Percentiles rank a stretch among this genome's conserved stretches.
Evolutionary conservation across 2,329 filamentous ascomycete genomes (phyloP).

Genomic region (Parasarocladium wereldwijsianum): DNA sequence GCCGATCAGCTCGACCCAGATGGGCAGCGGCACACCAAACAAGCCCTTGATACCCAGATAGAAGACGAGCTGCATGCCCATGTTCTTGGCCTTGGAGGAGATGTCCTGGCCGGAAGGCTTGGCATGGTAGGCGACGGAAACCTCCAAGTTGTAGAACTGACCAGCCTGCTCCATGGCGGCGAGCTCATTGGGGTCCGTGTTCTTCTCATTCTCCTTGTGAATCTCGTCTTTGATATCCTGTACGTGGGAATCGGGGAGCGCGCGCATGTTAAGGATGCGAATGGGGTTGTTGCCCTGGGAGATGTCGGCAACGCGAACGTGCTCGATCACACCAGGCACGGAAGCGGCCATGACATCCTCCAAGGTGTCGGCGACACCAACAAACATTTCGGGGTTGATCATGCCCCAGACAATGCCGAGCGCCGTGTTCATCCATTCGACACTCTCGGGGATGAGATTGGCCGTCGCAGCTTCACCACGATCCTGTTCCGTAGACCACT

Average conservation of each 20-base stretch:
- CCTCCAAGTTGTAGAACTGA: slow-evolving; percentile 85
- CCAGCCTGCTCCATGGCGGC: slow-evolving; percentile 83
- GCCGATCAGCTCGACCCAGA: slow-evolving; percentile 72
- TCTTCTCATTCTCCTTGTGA: slow-evolving; percentile 62
- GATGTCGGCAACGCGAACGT: slow-evolving; percentile 89
- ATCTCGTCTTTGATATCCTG: slow-evolving; percentile 70
- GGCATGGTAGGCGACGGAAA: slow-evolving; percentile 82
- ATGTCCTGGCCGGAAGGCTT: slow-evolving; percentile 55
- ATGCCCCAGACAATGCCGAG: slow-evolving; percentile 76
- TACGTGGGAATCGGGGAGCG: slow-evolving; percentile 66
- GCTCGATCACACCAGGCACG: slow-evolving; percentile 80
- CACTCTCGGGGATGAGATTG: slow-evolving; percentile 84
- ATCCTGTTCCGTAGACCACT: slow-evolving; percentile 79
- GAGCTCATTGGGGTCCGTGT: slow-evolving; percentile 72
- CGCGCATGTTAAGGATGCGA: slow-evolving; percentile 72
- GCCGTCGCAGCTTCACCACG: slow-evolving; percentile 74
- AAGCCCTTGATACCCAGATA: slow-evolving; percentile 82
- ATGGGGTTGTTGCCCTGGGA: slow-evolving; percentile 86
- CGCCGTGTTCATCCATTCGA: slow-evolving; percentile 91
- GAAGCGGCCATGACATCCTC: slow-evolving; percentile 92
- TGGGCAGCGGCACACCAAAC: slow-evolving; percentile 75
- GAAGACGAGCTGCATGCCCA: slow-evolving; percentile 94
- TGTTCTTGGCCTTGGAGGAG: slow-evolving; percentile 76
- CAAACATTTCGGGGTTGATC: slow-evolving; percentile 91
- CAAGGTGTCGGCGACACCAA: slow-evolving; percentile 72